Base-by-base conservation (phyloP, 257 asterid species). In the Solanum rostratum region DNA sequence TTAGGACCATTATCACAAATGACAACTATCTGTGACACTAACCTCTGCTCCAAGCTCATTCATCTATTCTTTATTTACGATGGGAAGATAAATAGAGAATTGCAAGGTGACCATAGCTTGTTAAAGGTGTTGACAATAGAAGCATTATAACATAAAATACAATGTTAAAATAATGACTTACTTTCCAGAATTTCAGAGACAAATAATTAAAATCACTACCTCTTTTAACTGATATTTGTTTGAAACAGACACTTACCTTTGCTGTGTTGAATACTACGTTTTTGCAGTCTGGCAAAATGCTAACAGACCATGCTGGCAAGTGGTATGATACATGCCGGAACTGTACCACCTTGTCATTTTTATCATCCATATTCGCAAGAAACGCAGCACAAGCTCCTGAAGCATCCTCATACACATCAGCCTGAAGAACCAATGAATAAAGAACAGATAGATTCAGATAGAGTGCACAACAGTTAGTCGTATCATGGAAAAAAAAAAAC, bases 251-350 rank as follows among this genome's bases (percentile, higher is more conserved):
- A 86, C 83, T 37, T 92, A 95, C 98, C 96, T 94, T 93, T 80
- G 99, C 99, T 49, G 98, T 92, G 92, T 94, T 95, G 90, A 95
- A 94, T 81, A 86, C 97, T 60, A 93, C 97, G 79, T 87, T 95
- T 90, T 90, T 92, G 95, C 99, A 94, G 91, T 92, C 95, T 5
- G 94, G 98, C 74, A 95, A 88, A 86, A 95, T 94, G 92, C 97
- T 95, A 84, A 95, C 97, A 55, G 99, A 95, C 99, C 98, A 94
- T 89, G 99, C 97, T 68, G 98, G 97, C 84, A 95, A 90, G 88
- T 86, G 24, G 87, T 91, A 90, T 33, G 96, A 91, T 84, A 87
- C 83, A 87, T 94, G 93, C 59, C 92, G 92, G 84, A 95, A 95
- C 87, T 85, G 86, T 16, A 93, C 94, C 66, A 84, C 86, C 84